Conservation (phyloP, 805 yeast genomes). For the Candida ipomoeae region DNA sequence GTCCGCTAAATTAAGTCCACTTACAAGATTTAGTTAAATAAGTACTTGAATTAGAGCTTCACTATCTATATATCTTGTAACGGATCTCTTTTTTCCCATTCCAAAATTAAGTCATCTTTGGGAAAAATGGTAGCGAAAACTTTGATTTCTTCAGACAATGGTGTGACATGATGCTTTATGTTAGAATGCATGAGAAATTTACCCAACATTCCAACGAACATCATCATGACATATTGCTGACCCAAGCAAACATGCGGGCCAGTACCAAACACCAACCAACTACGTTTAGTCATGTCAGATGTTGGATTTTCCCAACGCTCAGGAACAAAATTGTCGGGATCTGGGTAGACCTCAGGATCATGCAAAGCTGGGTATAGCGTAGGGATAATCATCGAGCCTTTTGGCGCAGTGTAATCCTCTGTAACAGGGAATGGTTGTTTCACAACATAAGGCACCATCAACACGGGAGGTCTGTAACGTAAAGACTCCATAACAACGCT, state of each 20-base stretch:
- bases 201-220: constrained; percentile 87
- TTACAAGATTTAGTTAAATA: neutral
- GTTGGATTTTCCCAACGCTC: constrained; percentile 92
- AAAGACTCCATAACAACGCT: constrained; percentile 90
- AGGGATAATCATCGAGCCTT: constrained; percentile 96
- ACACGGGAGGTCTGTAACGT: constrained; percentile 94
- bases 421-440: constrained; percentile 83
- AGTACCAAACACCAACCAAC: constrained; percentile 96
- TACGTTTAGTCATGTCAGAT: constrained; percentile 73
- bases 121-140: constrained; percentile 99
- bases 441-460: constrained; percentile 96
- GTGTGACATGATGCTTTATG: constrained; percentile 78
- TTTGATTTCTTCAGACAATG: constrained; percentile 82
- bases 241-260: constrained; percentile 98
- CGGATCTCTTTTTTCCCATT: constrained; percentile 68
- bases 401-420: constrained; percentile 84
- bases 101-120: constrained; percentile 82
- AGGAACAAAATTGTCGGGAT: constrained; percentile 92
- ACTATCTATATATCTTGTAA: constrained; percentile 7
- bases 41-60: neutral
- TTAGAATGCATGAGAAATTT: constrained; percentile 80
- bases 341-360: constrained; percentile 93
- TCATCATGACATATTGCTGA: constrained; percentile 86
- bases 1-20: neutral
- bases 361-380: constrained; percentile 93